Evolutionary conservation across 176 grass and related monocot genomes (phyloP).

Genomic region (Microstegium vimineum): DNA sequence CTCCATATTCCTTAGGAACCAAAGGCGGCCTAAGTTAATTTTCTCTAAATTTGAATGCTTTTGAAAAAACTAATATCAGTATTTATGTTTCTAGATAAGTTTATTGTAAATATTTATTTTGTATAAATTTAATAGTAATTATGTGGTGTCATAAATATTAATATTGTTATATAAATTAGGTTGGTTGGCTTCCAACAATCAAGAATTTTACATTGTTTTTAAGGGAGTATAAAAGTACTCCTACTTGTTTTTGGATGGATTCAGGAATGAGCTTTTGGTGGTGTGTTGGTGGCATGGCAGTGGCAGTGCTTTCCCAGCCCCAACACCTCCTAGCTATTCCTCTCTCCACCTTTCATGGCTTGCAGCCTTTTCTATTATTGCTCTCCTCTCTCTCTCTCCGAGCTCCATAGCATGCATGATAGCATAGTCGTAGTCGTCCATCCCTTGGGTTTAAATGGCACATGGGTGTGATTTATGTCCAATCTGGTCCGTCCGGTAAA

Average conservation of each 20-base stretch:
- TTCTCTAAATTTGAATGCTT: too few relatives aligned
- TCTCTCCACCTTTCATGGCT: neutral
- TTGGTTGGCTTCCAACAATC: too few relatives aligned
- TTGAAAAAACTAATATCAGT: too few relatives aligned
- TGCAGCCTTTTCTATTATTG: conserved; percentile 25
- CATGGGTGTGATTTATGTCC: conserved; percentile 55
- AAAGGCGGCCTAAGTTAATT: too few relatives aligned
- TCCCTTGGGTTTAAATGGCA: conserved; percentile 40
- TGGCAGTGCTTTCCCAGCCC: neutral
- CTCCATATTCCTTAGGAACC: too few relatives aligned
- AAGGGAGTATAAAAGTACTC: too few relatives aligned
- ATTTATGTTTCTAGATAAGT: too few relatives aligned
- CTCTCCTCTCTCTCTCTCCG: neutral
- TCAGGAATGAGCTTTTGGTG: conserved; percentile 48
- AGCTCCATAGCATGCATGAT: neutral
- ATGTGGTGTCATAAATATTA: too few relatives aligned
- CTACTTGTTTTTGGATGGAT: conserved; percentile 29
- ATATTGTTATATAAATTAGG: too few relatives aligned
- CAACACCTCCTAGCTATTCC: neutral
- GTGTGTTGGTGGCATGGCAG: neutral
- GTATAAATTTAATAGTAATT: too few relatives aligned
- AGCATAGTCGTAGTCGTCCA: neutral
- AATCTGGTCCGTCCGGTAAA: conserved; percentile 44
- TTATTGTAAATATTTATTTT: too few relatives aligned
- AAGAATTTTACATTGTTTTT: too few relatives aligned